phyloP scores from a whole-genome alignment of 768 basidiomycete genomes.

The Rhizopogon vinicolor region DNA sequence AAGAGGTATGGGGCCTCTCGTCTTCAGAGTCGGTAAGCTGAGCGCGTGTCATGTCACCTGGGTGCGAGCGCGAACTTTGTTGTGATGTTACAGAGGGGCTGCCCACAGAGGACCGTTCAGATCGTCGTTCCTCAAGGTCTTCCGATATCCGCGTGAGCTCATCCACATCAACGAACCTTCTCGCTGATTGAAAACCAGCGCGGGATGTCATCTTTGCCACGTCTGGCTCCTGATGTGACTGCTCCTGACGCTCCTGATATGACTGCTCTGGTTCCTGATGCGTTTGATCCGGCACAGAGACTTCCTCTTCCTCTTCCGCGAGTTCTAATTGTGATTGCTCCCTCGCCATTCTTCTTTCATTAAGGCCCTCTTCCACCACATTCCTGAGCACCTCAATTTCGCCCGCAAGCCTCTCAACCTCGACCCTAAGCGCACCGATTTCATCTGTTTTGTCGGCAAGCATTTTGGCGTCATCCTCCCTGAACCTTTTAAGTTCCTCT shows the following conservation, averaged over 20 bases:
- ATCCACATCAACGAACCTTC: constrained; percentile 47
- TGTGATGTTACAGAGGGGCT: constrained; percentile 17
- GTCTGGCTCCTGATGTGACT: constrained; percentile 11
- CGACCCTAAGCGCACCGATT: constrained; percentile 60
- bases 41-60: not conserved
- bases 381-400: constrained; percentile 87
- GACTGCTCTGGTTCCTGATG: constrained; percentile 1
- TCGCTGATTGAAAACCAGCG: constrained; percentile 2
- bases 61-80: constrained; percentile 1
- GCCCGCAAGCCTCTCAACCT: constrained; percentile 77
- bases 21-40: not conserved
- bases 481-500: constrained; percentile 54
- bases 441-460: constrained; percentile 61
- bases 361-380: constrained; percentile 83
- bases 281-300: not conserved
- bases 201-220: not conserved
- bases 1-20: not conserved
- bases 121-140: constrained; percentile 65
- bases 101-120: constrained; percentile 35
- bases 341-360: constrained; percentile 58
- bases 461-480: constrained; percentile 56
- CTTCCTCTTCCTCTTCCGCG: constrained; percentile 5
- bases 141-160: constrained; percentile 60
- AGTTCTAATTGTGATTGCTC: constrained; percentile 28
- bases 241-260: constrained; percentile 14